phyloP scores from a whole-genome alignment of 768 basidiomycete species.

The Mycena venus region DNA sequence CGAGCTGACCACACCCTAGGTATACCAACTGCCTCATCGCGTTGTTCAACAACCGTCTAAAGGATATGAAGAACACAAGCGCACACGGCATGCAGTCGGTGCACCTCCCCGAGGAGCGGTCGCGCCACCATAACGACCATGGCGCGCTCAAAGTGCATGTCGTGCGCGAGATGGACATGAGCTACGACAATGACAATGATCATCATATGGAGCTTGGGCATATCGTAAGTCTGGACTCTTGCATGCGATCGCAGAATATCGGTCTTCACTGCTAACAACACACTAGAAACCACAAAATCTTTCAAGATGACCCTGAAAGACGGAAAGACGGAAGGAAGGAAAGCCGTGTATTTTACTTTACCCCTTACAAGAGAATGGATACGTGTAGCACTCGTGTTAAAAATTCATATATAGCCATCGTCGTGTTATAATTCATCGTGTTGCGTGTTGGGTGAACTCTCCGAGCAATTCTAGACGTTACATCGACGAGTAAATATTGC shows the following conservation, averaged over 20 bases:
- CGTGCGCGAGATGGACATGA: constrained; percentile 19
- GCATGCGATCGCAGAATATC: too few species aligned
- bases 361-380: too few species aligned
- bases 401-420: not conserved
- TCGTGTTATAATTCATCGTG: too few species aligned
- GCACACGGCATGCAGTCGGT: constrained; percentile 9
- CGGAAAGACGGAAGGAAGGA: too few species aligned
- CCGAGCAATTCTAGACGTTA: too few species aligned
- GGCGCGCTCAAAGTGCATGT: constrained; percentile 12
- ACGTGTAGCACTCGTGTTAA: too few species aligned
- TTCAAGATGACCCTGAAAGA: not conserved
- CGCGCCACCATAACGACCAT: not conserved
- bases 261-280: too few species aligned
- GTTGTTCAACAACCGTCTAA: constrained; percentile 24
- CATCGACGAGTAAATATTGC: too few species aligned
- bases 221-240: not conserved
- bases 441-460: too few species aligned
- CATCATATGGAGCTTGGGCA: not conserved
- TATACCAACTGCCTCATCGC: constrained; percentile 29
- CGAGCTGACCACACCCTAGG: not conserved
- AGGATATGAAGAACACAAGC: not conserved
- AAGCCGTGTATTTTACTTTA: too few species aligned
- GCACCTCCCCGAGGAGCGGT: not conserved
- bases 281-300: not conserved
- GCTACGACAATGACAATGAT: not conserved